Base-by-base conservation (phyloP, 1,284 basidiomycete species). In the Waitea zeae region DNA sequence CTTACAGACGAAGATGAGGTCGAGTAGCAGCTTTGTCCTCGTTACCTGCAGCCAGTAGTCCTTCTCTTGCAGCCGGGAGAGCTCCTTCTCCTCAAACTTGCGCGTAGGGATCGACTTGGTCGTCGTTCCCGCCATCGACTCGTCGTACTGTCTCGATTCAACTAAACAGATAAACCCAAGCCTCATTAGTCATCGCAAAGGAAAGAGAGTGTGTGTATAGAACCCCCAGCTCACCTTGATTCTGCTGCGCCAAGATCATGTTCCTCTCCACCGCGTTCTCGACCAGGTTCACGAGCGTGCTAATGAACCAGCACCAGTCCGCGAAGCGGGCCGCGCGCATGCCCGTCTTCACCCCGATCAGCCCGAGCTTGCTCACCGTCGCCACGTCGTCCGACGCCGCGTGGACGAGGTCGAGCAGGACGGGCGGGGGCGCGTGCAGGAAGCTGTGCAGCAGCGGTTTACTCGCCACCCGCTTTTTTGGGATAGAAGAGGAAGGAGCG, bases 1-100 rank as follows among this genome's bases (percentile, higher is more conserved):
- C 81, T 58, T 48, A 86, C 81, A 82, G 49, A 83, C 81, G 52
- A 84, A 86, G 42, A 83, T 65, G 39, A 86, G 55, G 52, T 86
- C 81, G 76, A 84, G 81, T 20, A 68, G 44, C 39, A 86, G 57
- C 57, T 86, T 86, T 36, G 61, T 56, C 36, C 75, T 57, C 18
- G 73, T 65, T 30, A 80, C 52, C 41, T 69, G 68, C 35, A 86
- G 56, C 81, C 81, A 86, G 48, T 76, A 73, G 44, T 70, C 71
- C 51, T 81, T 72, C 41, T 63, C 63, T 46, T 66, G 65, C 31
- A 86, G 61, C 34, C 75, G 60, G 35, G 56, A 52, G 26, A 84
- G 59, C 49, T 84, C 82, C 49, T 67, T 70, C 43, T 79, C 73
- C 46, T 82, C 80, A 4, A 68, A 44, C 49, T 71, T 73, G 34